These are phyloP conservation scores for Dictyophora rubrovolvata DNA, from an alignment of 768 basidiomycete genomes.

Conservation along the genomic window DNA sequence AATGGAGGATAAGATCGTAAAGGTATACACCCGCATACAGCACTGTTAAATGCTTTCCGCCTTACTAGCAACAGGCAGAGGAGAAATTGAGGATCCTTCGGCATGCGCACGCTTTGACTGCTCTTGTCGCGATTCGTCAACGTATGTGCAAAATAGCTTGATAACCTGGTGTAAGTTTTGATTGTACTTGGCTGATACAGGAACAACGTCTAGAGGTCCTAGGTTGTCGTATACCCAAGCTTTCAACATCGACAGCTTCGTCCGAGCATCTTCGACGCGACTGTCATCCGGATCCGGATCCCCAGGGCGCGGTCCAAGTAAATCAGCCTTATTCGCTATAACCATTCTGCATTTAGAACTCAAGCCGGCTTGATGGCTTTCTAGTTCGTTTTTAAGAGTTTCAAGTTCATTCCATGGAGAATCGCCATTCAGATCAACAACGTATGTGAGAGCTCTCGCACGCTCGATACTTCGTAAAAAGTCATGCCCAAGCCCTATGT, in stretches of 20 bases:
- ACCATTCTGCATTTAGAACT: conserved; percentile 69
- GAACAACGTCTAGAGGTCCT: conserved; percentile 55
- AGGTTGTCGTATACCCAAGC: conserved; percentile 17
- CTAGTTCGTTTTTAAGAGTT: conserved; percentile 71
- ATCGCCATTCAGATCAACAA: conserved; percentile 74
- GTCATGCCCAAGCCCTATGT: conserved; percentile 87
- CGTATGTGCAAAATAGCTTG: conserved; percentile 54
- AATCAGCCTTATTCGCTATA: conserved; percentile 91
- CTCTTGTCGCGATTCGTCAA: conserved; percentile 34
- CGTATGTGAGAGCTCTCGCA: conserved; percentile 80
- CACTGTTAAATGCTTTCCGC: no score
- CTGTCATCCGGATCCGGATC: conserved; percentile 45
- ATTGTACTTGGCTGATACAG: conserved; percentile 76
- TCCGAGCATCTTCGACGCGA: conserved; percentile 13
- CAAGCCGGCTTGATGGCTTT: conserved; percentile 72
- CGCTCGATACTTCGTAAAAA: conserved; percentile 92
- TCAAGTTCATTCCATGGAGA: conserved; percentile 71
- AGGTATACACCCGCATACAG: no score
- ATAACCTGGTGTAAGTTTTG: conserved; percentile 72
- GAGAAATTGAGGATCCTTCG: neutral
- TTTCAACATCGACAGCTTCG: neutral
- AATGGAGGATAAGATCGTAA: no score
- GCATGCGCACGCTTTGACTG: neutral
- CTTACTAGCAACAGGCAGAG: neutral
- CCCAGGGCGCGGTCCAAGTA: conserved; percentile 39